Base-by-base conservation (phyloP, 2,329 filamentous ascomycete species). In the Fusarium anthophilum region DNA sequence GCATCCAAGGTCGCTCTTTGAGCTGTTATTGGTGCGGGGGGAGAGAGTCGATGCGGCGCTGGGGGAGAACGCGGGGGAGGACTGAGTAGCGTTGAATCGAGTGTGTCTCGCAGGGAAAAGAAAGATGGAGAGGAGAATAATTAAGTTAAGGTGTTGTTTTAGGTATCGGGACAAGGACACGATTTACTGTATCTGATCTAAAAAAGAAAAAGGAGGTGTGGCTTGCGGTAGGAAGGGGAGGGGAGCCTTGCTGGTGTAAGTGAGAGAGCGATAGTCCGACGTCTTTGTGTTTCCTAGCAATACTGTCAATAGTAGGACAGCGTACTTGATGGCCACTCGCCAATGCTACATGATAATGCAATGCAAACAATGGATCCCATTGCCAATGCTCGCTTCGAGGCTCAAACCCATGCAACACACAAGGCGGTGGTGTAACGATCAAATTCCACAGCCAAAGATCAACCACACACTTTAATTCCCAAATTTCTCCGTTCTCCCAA, bases 351-450 rank as follows among this genome's bases (percentile, higher is more conserved):
- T 30, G 37, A 20, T 14, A 15, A 35, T 35, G 32, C 32, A 28
- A 26, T 39, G 38, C 55, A 61, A 71, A 43, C 60, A 47, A 71
- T 48, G 51, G 35, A 41, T 26, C 32, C 30, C n/a, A 53, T 53
- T 55, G 22, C 43, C 50, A 67, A 63, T 72, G 51, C 71, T 74
- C 72, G 72, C 72, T 72, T 74, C 67, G 30, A 70, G 66, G 51
- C 44, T 56, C 70, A 65, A 60, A 55, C 54, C 61, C 63, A 72
- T 67, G 67, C 48, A 70, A 67, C 63, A 67, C 66, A 69, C 62
- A 68, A 26, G 66, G 45, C 60, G 59, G 57, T 54, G 60, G 69
- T 64, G 54, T 57, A 47, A 60, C 54, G 45, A 68, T 70, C 59
- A 37, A 48, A 66, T 57, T 38, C 28, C 50, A 70, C 65, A 38